Conservation (phyloP, 1,139 yeast species). For the Taiozyma sp. region DNA sequence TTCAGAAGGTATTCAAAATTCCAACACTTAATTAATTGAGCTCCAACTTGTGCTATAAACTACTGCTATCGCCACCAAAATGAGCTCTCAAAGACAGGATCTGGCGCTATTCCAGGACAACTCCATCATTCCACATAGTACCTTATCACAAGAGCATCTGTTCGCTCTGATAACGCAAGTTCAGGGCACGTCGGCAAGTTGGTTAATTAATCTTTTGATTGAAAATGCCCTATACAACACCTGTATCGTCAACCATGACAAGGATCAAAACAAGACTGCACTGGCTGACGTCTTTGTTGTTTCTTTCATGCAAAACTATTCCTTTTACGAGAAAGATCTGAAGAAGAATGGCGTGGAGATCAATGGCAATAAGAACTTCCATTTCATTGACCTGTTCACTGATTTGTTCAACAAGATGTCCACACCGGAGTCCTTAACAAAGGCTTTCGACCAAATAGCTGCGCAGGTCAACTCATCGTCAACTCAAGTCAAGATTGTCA, state of each 20-base stretch:
- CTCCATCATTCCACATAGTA: slow-evolving; percentile 35
- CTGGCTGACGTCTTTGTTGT: slow-evolving; percentile 33
- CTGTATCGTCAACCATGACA: slow-evolving; percentile 22
- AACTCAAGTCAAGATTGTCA: slow-evolving; percentile 28
- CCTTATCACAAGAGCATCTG: slow-evolving; percentile 26
- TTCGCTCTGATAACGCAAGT: slow-evolving; percentile 49
- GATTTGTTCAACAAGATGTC: slow-evolving; percentile 31
- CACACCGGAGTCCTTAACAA: slow-evolving; percentile 32
- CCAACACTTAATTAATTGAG: not conserved
- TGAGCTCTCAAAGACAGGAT: slow-evolving; percentile 50
- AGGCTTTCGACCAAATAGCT: slow-evolving; percentile 23
- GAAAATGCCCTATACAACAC: slow-evolving; percentile 28
- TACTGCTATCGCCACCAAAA: not conserved
- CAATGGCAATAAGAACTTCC: slow-evolving; percentile 27
- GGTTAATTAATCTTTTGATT: slow-evolving; percentile 47
- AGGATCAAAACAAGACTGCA: slow-evolving; percentile 2
- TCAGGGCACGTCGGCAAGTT: slow-evolving; percentile 61
- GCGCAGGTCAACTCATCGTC: slow-evolving; percentile 10
- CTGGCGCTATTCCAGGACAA: slow-evolving; percentile 51
- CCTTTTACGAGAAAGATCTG: slow-evolving; percentile 34
- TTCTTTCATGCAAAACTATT: slow-evolving; percentile 40
- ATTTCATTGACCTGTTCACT: slow-evolving; percentile 42
- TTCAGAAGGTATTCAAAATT: not conserved
- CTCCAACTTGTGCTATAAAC: not conserved
- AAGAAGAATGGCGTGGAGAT: slow-evolving; percentile 42